A percentile compares a stretch with the other conserved stretches of the same genome.
These are phyloP conservation scores for Mucor sp. DNA, from an alignment of 371 early-diverging fungal species.

Conservation along the genomic window DNA sequence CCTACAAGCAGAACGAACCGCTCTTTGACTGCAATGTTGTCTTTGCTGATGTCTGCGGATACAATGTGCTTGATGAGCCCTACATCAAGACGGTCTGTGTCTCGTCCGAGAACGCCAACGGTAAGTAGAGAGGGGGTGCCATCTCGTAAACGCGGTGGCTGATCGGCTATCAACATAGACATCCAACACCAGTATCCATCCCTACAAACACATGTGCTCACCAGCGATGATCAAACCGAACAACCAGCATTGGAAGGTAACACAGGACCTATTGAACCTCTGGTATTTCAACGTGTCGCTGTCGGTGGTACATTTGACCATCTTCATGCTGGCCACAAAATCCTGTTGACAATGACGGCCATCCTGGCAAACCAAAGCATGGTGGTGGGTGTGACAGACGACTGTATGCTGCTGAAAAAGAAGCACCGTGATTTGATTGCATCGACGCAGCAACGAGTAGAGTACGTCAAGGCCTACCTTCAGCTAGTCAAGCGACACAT, in stretches of 20 bases:
- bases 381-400: conserved; percentile 78
- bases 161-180: background rate
- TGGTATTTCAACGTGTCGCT: conserved; percentile 59
- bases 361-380: conserved; percentile 62
- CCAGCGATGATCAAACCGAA: background rate
- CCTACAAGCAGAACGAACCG: conserved; percentile 28
- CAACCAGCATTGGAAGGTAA: background rate
- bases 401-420: conserved; percentile 73
- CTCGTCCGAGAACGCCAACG: background rate
- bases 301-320: conserved; percentile 98
- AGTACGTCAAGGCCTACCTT: conserved; percentile 63
- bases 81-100: conserved; percentile 18
- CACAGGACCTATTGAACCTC: conserved; percentile 19
- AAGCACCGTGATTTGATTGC: conserved; percentile 71
- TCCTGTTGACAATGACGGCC: conserved; percentile 84
- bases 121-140: background rate
- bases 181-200: background rate
- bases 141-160: no score
- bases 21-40: conserved; percentile 41
- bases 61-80: conserved; percentile 24
- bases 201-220: background rate
- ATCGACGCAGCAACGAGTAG: conserved; percentile 65
- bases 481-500: conserved; percentile 53
- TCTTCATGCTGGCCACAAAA: conserved; percentile 93
- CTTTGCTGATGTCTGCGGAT: conserved; percentile 37